Evolutionary conservation across 1,139 yeast genomes (phyloP).

Genomic region (Geotrichum restrictum): DNA sequence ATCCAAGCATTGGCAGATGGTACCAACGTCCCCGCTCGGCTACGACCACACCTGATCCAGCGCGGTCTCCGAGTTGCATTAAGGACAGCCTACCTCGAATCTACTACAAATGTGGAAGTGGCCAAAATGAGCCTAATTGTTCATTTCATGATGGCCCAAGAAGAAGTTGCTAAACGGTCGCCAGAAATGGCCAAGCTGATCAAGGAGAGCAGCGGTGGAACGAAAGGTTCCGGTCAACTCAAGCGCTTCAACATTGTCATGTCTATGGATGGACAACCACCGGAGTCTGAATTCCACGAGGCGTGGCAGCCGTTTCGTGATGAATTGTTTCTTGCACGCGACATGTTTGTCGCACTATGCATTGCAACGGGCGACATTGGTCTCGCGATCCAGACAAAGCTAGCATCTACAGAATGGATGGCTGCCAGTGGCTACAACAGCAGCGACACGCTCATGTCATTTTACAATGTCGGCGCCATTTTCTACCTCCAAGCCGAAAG

Average conservation of each 20-base stretch:
- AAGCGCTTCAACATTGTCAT: conserved; percentile 2
- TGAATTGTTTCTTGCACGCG: conserved; percentile 72
- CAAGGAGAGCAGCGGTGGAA: neutral
- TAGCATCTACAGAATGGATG: conserved; percentile 72
- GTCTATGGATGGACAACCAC: neutral
- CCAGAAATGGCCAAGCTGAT: conserved; percentile 29
- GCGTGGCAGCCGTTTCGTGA: conserved; percentile 67
- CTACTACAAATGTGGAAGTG: conserved; percentile 46
- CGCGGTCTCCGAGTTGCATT: conserved; percentile 68
- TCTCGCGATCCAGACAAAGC: conserved; percentile 59
- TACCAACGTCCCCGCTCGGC: conserved; percentile 35
- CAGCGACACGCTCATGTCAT: conserved; percentile 57
- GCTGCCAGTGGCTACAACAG: conserved; percentile 64
- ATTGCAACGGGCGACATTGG: conserved; percentile 62
- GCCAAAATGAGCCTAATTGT: conserved; percentile 60
- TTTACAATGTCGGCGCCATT: conserved; percentile 69
- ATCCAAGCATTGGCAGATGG: conserved; percentile 45
- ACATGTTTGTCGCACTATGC: conserved; percentile 63
- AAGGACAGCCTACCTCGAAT: conserved; percentile 58
- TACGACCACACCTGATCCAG: conserved; percentile 57
- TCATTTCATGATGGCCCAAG: conserved; percentile 66
- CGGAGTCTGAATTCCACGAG: conserved; percentile 12
- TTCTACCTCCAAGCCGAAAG: conserved; percentile 68
- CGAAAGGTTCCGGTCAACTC: neutral
- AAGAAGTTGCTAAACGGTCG: conserved; percentile 46